Evolutionary conservation across 2,329 filamentous ascomycete species (phyloP), one percentile per base, ranked within the genome.

Genomic region (Penicillium sp.): DNA sequence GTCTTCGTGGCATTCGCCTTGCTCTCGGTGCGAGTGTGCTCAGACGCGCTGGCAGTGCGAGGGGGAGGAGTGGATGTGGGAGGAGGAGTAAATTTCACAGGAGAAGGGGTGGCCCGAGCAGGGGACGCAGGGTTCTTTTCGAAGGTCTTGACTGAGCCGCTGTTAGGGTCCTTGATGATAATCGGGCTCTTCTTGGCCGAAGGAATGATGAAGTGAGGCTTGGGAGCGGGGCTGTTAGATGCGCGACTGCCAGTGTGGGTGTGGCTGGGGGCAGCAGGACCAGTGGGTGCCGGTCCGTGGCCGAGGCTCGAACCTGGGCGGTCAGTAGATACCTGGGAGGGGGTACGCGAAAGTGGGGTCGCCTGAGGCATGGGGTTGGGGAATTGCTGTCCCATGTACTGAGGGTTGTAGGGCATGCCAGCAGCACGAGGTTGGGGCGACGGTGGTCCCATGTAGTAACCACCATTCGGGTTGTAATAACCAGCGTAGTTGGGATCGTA

Each of bases 21-120:
- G 69, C 84, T 90, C 45, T 94, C 88, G 15, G 81, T 77, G 37
- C 87, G 84, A 48, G 71, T 72, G 61, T 93, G 87, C 19, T 84
- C 77, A 19, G 82, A 77, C 38, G 76, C 77, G 58, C 81, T 89
- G 9, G 80, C 75, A 3, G 84, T 76, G 63, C 88, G 89, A 22
- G 88, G 87, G 12, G 89, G 88, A 8, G 88, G 87, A 0, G 88
- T 91, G 0, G 85, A 83, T 3, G 88, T 86, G 8, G 87, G 82
- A 45, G 88, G 80, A 21, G 88, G 80, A 21, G 87, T 77, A 6
- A 72, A 69, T 52, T 75, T 81, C 19, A 80, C 81, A 37, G 82
- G 75, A 33, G 80, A 78, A 51, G 79, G 71, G 39, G 71, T 76
- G 26, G 77, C 75, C 49, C 76, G 78, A 19, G 77, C 72, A 17